Evolutionary conservation across 495 filamentous ascomycete genomes (phyloP), one percentile per base, ranked within the genome.

Genomic region (Annulohypoxylon maeteangense): DNA sequence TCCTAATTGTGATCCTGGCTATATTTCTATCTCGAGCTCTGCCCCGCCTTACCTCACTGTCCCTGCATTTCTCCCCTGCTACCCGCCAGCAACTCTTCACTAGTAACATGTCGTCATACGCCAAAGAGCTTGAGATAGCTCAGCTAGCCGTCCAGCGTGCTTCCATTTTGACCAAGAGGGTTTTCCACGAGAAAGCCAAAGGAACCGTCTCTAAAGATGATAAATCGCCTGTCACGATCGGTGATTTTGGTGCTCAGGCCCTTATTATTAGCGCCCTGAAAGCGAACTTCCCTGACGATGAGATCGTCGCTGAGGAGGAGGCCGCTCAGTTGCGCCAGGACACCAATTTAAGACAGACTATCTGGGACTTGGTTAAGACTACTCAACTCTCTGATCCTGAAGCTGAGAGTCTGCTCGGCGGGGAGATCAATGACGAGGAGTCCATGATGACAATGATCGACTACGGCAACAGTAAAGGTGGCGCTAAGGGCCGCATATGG

Each of bases 191-290:
- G 62, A 92, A 91, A 77, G 90, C 93, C 71, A 98, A 98, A 82
- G 94, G 94, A 64, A 97, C 95, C 59, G 85, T 96, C 34, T 92
- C 90, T 73, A 99, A 98, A 84, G 90, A 92, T 78, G 96, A 99
- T 83, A 90, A 90, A 70, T 98, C 96, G 23, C 95, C 96, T 67
- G 95, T 99, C 70, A 99, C 95, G 31, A 94, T 98, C 70, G 95
- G 94, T 77, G 95, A 99, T 82, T 98, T 97, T 76, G 96, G 96
- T 72, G 95, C 96, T 60, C 95, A 99, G 82, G 96, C 96, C 38
- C 86, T 98, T 68, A 96, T 98, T 76, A 97, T 98, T 73, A 86
- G 89, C 62, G 94, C 95, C 51, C 89, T 99, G 65, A 88, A 90
- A 81, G 86, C 90, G 79, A 92, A 92, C 78, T 98, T 99, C 84